Evolutionary conservation across 495 filamentous ascomycete species (phyloP).

Genomic region (Astrothelium macrocarpum): DNA sequence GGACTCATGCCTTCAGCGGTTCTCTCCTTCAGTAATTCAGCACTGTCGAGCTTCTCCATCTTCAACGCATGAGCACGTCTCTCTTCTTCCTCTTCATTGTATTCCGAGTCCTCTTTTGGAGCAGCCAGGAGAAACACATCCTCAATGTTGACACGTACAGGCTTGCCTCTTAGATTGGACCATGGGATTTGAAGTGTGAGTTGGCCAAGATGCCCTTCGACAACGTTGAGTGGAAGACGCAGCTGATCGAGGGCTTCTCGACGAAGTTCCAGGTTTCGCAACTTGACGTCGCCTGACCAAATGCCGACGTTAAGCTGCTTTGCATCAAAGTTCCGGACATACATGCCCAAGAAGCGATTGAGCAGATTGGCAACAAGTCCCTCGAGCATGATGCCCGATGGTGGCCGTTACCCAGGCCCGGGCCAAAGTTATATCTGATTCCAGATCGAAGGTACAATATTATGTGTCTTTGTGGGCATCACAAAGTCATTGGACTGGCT

Average conservation of each 20-base stretch:
- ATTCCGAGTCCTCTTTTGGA: constrained; percentile 86
- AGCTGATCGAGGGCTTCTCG: constrained; percentile 93
- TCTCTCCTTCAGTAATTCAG: constrained; percentile 82
- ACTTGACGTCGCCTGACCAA: constrained; percentile 94
- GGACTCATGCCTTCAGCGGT: constrained; percentile 86
- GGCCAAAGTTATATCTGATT: not conserved
- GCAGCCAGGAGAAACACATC: constrained; percentile 93
- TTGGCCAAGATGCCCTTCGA: constrained; percentile 85
- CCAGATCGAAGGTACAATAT: not conserved
- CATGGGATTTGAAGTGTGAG: constrained; percentile 89
- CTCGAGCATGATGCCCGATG: constrained; percentile 51
- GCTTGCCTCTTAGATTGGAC: constrained; percentile 89
- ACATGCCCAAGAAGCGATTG: constrained; percentile 98
- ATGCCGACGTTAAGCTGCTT: constrained; percentile 95
- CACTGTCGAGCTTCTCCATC: constrained; percentile 94
- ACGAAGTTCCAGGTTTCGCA: constrained; percentile 82
- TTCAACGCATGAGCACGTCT: constrained; percentile 73
- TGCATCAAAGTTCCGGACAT: constrained; percentile 97
- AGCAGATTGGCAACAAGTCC: constrained; percentile 74
- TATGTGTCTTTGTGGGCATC: not conserved
- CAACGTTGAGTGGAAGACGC: constrained; percentile 87
- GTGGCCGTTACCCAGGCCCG: constrained; percentile 28
- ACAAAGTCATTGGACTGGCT: not conserved
- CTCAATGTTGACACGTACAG: constrained; percentile 87
- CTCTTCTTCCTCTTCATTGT: constrained; percentile 85